Evolutionary conservation across 495 filamentous ascomycete genomes (phyloP).

Genomic region (Parathielavia appendiculata): DNA sequence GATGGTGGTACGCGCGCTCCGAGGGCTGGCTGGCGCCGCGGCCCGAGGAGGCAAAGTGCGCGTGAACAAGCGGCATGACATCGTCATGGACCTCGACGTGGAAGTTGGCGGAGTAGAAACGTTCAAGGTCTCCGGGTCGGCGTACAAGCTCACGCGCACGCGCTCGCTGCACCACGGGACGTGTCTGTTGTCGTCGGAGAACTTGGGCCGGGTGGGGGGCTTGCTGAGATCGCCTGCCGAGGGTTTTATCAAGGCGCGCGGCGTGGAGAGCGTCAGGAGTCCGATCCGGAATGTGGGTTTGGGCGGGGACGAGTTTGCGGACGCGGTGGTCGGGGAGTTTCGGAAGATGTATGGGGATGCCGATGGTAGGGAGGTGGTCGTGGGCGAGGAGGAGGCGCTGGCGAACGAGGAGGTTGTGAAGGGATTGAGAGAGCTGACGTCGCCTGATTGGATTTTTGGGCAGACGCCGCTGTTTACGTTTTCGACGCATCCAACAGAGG

Average conservation of each 20-base stretch:
- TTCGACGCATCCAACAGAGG: constrained; percentile 46
- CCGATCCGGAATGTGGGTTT: constrained; percentile 70
- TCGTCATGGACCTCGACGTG: constrained; percentile 62
- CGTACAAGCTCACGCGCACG: constrained; percentile 79
- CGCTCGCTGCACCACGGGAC: constrained; percentile 89
- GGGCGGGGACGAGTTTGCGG: constrained; percentile 44
- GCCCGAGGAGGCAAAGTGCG: constrained; percentile 29
- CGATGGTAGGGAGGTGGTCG: constrained; percentile 33
- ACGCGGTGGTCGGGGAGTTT: constrained; percentile 50
- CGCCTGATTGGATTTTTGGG: constrained; percentile 64
- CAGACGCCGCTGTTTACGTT: constrained; percentile 86
- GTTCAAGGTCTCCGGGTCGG: constrained; percentile 84
- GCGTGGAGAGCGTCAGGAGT: constrained; percentile 90
- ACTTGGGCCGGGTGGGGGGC: constrained; percentile 58
- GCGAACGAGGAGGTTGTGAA: constrained; percentile 38
- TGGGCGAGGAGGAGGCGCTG: constrained; percentile 35
- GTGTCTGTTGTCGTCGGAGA: constrained; percentile 66
- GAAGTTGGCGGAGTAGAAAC: constrained; percentile 22
- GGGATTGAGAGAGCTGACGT: constrained; percentile 57
- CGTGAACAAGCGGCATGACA: constrained; percentile 91
- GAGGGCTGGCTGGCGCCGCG: constrained; percentile 42
- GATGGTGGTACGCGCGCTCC: constrained; percentile 80
- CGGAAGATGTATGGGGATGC: constrained; percentile 46
- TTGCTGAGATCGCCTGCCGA: constrained; percentile 70
- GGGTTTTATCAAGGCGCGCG: constrained; percentile 68